Conservation (phyloP, 768 basidiomycete species). For the Atractiella rhizophila region DNA sequence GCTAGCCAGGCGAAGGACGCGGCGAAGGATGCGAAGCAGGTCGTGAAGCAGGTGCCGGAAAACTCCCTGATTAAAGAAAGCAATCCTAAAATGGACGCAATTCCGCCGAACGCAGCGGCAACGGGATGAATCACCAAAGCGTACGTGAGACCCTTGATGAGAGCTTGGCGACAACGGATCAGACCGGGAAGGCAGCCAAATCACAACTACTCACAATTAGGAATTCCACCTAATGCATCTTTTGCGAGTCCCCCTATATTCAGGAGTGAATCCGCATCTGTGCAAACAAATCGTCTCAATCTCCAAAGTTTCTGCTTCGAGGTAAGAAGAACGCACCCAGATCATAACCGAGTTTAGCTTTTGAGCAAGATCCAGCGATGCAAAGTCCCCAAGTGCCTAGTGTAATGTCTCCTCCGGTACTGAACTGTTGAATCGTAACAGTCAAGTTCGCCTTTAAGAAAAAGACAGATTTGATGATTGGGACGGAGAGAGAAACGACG, state of each 20-base stretch:
- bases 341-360: conserved; percentile 58
- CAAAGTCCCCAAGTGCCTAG: conserved; percentile 87
- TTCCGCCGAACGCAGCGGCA: conserved; percentile 46
- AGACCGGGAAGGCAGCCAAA: not conserved
- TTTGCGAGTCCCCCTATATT: too few relatives aligned
- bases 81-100: conserved; percentile 53
- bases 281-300: not conserved
- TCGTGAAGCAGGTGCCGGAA: conserved; percentile 27
- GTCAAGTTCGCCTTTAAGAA: conserved; percentile 51
- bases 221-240: too few relatives aligned
- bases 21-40: conserved; percentile 33
- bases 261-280: too few relatives aligned
- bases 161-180: conserved; percentile 40
- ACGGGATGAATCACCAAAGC: conserved; percentile 74
- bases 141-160: conserved; percentile 89
- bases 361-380: conserved; percentile 42
- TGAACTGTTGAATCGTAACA: conserved; percentile 23
- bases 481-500: conserved; percentile 71
- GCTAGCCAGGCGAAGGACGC: conserved; percentile 55
- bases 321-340: conserved; percentile 35
- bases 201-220: too few relatives aligned
- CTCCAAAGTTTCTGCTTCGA: not conserved
- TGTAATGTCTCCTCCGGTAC: conserved; percentile 33
- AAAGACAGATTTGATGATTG: conserved; percentile 62
- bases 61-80: conserved; percentile 67